These are phyloP conservation scores for Prunus salicina DNA, from an alignment of 306 rosid genomes.

Conservation along the genomic window DNA sequence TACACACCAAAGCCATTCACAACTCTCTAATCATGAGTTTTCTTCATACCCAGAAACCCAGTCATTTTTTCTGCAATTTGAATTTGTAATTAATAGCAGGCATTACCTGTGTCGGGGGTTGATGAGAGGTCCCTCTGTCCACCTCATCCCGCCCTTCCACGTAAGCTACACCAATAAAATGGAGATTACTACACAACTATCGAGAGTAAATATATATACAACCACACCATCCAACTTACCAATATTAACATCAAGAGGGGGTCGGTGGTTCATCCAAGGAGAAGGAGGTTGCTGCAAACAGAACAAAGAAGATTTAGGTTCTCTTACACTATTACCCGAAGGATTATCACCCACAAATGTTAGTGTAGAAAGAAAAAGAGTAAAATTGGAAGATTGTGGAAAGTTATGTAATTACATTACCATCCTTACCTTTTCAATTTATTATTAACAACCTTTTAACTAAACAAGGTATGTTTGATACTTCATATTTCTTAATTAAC, in stretches of 20 bases:
- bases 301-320: constrained; percentile 22
- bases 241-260: constrained; percentile 94
- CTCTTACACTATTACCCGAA: background rate
- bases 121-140: constrained; percentile 80
- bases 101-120: constrained; percentile 71
- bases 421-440: background rate
- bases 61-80: constrained; percentile 23
- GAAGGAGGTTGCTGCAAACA: constrained; percentile 83
- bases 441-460: background rate
- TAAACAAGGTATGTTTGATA: background rate
- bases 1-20: constrained; percentile 23
- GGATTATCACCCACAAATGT: background rate
- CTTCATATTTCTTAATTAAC: background rate
- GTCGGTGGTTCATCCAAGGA: constrained; percentile 87
- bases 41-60: constrained; percentile 28
- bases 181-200: constrained; percentile 33
- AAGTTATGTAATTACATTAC: background rate
- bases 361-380: background rate
- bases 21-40: constrained; percentile 14
- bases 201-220: constrained; percentile 9
- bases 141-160: constrained; percentile 95
- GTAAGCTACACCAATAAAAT: constrained; percentile 64
- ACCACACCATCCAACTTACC: constrained; percentile 54
- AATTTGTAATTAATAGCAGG: constrained; percentile 13
- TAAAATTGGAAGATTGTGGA: background rate